A percentile compares a stretch with the other conserved stretches of the same genome.
phyloP scores from a whole-genome alignment of 192 early-diverging fungal genomes.

The Gaertneriomyces sp. region DNA sequence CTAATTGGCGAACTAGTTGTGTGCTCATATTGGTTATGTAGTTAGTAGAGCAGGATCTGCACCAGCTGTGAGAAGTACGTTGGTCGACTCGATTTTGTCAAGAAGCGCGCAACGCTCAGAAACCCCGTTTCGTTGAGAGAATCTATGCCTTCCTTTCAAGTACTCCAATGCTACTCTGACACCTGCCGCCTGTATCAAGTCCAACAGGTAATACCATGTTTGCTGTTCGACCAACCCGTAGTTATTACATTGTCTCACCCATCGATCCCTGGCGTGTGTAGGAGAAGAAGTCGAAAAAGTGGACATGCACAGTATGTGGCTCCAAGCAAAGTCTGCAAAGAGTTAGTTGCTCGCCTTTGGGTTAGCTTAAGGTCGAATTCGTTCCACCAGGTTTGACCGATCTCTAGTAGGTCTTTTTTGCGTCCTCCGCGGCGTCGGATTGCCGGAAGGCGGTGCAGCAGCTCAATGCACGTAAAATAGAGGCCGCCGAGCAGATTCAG shows the following conservation, averaged over 20 bases:
- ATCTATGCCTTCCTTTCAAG: not conserved
- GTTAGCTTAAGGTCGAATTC: too few relatives aligned
- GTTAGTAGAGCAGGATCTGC: too few relatives aligned
- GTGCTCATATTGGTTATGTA: too few relatives aligned
- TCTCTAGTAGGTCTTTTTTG: not conserved
- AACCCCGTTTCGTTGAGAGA: not conserved
- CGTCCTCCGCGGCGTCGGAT: not conserved
- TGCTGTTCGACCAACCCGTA: not conserved
- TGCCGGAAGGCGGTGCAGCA: conserved; percentile 2
- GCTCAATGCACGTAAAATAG: not conserved
- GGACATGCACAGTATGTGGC: conserved; percentile 5
- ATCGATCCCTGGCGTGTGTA: not conserved
- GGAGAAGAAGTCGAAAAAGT: conserved; percentile 6
- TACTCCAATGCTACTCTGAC: conserved; percentile 7
- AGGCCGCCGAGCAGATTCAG: not conserved
- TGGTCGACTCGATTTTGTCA: too few relatives aligned
- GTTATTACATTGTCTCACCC: not conserved
- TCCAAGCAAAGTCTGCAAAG: not conserved
- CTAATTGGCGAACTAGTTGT: too few relatives aligned
- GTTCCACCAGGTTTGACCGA: too few relatives aligned
- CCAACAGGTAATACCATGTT: not conserved
- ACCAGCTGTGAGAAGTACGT: too few relatives aligned
- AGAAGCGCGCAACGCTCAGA: too few relatives aligned
- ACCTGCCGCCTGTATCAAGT: conserved; percentile 4
- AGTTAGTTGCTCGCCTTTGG: too few relatives aligned